Evolutionary conservation across 2,329 filamentous ascomycete genomes (phyloP).

Genomic region (Fusarium chuoi): DNA sequence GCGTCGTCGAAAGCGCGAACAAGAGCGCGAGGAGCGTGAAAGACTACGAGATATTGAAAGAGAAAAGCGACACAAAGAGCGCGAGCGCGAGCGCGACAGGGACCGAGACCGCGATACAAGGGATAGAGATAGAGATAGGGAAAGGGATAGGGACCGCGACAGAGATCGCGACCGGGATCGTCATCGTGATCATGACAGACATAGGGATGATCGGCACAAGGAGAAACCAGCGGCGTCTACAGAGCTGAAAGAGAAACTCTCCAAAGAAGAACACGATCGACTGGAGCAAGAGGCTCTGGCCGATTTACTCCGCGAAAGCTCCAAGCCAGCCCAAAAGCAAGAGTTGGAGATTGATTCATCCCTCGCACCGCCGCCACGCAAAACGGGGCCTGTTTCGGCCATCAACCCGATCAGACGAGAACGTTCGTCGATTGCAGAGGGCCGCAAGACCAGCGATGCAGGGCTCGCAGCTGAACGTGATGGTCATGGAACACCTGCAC

Average conservation of each 20-base stretch:
- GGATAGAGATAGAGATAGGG: constrained; percentile 45
- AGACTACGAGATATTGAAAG: constrained; percentile 54
- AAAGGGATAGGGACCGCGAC: constrained; percentile 45
- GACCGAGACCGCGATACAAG: constrained; percentile 6
- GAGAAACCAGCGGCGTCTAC: constrained; percentile 55
- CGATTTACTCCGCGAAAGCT: constrained; percentile 69
- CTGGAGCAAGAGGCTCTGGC: constrained; percentile 68
- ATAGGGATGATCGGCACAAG: constrained; percentile 46
- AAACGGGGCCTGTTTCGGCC: constrained; percentile 64
- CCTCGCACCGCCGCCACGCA: constrained; percentile 64
- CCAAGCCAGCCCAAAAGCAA: constrained; percentile 58
- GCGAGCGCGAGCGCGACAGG: constrained; percentile 51
- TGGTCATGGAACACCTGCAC: constrained; percentile 47
- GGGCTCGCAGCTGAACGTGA: constrained; percentile 49
- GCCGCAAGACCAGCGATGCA: constrained; percentile 52
- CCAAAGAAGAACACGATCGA: constrained; percentile 66
- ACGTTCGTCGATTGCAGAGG: constrained; percentile 55
- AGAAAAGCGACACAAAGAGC: constrained; percentile 54
- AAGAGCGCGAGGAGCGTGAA: constrained; percentile 67
- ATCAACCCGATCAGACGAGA: constrained; percentile 66
- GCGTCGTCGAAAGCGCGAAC: constrained; percentile 60
- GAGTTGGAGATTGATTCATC: constrained; percentile 68
- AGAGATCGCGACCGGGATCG: constrained; percentile 45
- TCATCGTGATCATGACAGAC: constrained; percentile 42
- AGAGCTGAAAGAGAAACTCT: constrained; percentile 63